Evolutionary conservation across 371 early-diverging fungal genomes (phyloP).

Genomic region (Rhizopus stolonifer): DNA sequence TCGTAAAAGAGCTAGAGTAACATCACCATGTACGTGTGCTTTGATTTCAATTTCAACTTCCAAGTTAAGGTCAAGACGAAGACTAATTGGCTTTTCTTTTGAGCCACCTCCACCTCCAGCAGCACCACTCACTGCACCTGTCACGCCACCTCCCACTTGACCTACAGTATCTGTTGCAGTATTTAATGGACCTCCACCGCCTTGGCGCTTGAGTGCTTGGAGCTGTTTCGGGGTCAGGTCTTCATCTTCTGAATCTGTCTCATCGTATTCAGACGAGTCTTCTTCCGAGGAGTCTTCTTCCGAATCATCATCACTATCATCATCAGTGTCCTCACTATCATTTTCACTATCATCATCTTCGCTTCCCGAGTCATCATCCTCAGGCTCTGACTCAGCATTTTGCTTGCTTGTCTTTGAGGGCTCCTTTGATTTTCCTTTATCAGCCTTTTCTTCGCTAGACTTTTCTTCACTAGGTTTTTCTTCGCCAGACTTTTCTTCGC

Average conservation of each 20-base stretch:
- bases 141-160: conserved; percentile 7
- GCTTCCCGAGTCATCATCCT: background rate
- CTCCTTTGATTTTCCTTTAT: too few relatives aligned
- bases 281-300: conserved; percentile 16
- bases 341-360: conserved; percentile 6
- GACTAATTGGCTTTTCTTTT: conserved; percentile 24
- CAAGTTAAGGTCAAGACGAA: conserved; percentile 35
- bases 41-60: conserved; percentile 36
- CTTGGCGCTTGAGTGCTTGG: conserved; percentile 4
- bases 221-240: conserved; percentile 10
- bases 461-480: background rate
- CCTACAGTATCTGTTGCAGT: conserved; percentile 20
- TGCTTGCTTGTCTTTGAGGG: too few relatives aligned
- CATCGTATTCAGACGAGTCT: background rate
- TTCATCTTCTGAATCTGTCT: conserved; percentile 14
- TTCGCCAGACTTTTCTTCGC: too few relatives aligned
- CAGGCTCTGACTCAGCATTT: background rate
- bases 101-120: conserved; percentile 7
- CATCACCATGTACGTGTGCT: conserved; percentile 37
- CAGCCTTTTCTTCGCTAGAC: background rate
- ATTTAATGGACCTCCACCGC: conserved; percentile 3
- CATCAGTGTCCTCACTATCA: background rate
- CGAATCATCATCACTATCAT: conserved; percentile 4
- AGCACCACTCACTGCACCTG: conserved; percentile 17
- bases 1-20: conserved; percentile 30